These are phyloP conservation scores for Fomitopsis schrenkii DNA, from an alignment of 1,284 basidiomycete genomes.

Conservation along the genomic window DNA sequence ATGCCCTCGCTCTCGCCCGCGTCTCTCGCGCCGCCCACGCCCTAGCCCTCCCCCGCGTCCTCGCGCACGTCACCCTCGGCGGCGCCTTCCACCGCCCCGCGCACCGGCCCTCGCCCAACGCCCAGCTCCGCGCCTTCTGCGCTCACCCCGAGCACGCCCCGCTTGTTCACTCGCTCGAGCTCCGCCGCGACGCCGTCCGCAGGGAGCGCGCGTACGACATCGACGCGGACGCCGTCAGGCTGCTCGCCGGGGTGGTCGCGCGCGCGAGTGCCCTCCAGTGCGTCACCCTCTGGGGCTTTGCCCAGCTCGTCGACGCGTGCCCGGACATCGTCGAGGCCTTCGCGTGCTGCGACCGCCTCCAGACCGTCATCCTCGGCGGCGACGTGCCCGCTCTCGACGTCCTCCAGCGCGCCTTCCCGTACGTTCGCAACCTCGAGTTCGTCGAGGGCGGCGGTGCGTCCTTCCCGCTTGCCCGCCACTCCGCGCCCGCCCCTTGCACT, in stretches of 20 bases:
- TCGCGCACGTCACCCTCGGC: conserved; percentile 7
- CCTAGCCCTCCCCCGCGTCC: not conserved
- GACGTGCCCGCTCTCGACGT: conserved; percentile 11
- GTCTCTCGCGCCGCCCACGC: not conserved
- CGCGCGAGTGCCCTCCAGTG: conserved; percentile 12
- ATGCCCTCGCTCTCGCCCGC: conserved; percentile 13
- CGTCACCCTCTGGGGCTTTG: conserved; percentile 18
- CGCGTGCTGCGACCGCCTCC: conserved; percentile 11
- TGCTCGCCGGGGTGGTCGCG: conserved; percentile 11
- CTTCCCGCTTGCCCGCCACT: conserved; percentile 12
- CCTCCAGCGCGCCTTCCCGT: conserved; percentile 16
- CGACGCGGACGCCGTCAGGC: conserved; percentile 9
- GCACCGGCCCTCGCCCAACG: conserved; percentile 9
- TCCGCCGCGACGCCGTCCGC: conserved; percentile 18
- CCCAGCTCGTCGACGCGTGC: conserved; percentile 14
- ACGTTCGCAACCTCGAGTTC: conserved; percentile 14
- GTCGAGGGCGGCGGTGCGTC: conserved; percentile 10
- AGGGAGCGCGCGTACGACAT: conserved; percentile 9
- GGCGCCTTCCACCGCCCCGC: conserved; percentile 16
- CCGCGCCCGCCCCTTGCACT: not conserved
- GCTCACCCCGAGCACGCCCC: conserved; percentile 8
- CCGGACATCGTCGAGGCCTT: conserved; percentile 10
- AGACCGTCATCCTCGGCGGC: conserved; percentile 15
- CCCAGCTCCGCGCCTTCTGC: conserved; percentile 17
- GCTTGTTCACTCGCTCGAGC: conserved; percentile 11